Conservation (phyloP, 2,329 filamentous ascomycete species). For the Claviceps maximensis region DNA sequence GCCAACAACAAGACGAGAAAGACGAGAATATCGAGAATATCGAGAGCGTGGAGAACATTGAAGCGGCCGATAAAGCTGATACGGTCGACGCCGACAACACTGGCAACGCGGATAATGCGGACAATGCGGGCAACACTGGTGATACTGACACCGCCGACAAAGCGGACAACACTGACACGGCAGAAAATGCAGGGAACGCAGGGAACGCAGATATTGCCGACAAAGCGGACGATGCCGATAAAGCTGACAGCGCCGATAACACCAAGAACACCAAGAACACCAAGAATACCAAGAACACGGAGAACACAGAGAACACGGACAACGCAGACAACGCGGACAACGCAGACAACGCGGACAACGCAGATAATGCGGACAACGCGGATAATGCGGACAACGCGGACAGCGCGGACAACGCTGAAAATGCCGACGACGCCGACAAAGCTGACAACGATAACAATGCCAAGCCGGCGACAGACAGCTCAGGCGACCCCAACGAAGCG, state of each 20-base stretch:
- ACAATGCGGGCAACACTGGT: no score
- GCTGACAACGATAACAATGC: constrained; percentile 15
- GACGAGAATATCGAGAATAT: neutral
- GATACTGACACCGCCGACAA: no score
- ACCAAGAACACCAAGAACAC: no score
- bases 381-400: neutral
- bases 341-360: no score
- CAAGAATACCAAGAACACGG: no score
- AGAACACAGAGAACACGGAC: neutral
- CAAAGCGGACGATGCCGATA: neutral
- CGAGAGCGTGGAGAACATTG: neutral
- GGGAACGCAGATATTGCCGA: neutral
- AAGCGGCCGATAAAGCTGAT: no score
- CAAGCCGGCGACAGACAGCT: neutral
- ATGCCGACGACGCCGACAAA: neutral
- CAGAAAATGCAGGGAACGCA: no score
- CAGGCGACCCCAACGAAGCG: constrained; percentile 27
- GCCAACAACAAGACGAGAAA: constrained; percentile 4
- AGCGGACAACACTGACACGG: neutral
- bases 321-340: no score
- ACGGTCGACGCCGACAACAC: neutral
- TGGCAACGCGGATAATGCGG: neutral
- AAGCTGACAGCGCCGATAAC: no score
- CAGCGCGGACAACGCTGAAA: neutral
- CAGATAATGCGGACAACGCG: no score